phyloP scores from a whole-genome alignment of 306 rosid genomes.

The Glycine tomentella region DNA sequence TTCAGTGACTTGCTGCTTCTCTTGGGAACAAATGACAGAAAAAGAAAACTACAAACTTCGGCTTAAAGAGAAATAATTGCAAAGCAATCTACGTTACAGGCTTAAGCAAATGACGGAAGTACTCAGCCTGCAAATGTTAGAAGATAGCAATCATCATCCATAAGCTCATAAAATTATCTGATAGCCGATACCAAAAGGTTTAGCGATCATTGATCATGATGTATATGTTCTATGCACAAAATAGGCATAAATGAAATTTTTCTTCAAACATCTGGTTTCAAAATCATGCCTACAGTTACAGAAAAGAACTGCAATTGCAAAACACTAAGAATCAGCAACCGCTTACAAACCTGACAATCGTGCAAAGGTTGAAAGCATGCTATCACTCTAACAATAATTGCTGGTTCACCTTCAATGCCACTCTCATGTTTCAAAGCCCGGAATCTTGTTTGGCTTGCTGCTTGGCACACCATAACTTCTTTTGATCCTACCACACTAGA shows the following conservation, averaged over 20 bases:
- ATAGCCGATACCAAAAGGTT: constrained; percentile 25
- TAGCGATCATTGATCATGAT: background rate
- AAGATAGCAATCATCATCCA: constrained; percentile 41
- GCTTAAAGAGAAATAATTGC: constrained; percentile 48
- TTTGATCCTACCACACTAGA: constrained; percentile 56
- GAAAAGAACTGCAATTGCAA: constrained; percentile 36
- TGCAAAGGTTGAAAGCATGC: constrained; percentile 95
- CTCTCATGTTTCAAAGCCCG: constrained; percentile 89
- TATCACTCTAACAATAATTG: constrained; percentile 87
- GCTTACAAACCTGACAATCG: constrained; percentile 82
- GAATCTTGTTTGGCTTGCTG: constrained; percentile 86
- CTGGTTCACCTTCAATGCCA: constrained; percentile 80
- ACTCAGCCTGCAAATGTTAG: constrained; percentile 74
- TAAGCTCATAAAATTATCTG: constrained; percentile 35
- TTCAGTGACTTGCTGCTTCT: constrained; percentile 56
- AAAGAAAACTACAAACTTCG: constrained; percentile 55
- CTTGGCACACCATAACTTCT: constrained; percentile 98
- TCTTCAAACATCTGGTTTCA: constrained; percentile 40
- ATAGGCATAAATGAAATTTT: constrained; percentile 21
- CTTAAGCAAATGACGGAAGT: constrained; percentile 89
- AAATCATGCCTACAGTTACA: constrained; percentile 9
- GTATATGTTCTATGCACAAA: constrained; percentile 15
- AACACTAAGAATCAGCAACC: constrained; percentile 27
- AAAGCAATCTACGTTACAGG: constrained; percentile 80
- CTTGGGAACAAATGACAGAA: constrained; percentile 51